These are phyloP conservation scores for Fusarium musae DNA, from an alignment of 2,329 filamentous ascomycete genomes.

Conservation along the genomic window DNA sequence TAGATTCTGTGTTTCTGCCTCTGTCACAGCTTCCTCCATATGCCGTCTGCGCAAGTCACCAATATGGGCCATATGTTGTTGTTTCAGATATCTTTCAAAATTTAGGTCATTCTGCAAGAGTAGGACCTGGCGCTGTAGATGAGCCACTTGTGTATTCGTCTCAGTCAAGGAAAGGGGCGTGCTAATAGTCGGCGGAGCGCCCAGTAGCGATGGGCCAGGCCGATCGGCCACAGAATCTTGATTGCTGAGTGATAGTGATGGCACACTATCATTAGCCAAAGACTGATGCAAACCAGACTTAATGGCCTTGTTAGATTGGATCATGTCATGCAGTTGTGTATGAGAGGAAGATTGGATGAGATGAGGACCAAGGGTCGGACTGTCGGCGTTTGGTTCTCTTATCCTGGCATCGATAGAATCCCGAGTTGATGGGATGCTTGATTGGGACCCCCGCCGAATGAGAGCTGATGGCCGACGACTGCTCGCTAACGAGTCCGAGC, in stretches of 20 bases:
- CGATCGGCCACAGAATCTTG: slow-evolving; percentile 59
- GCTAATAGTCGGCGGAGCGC: slow-evolving; percentile 44
- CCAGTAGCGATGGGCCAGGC: slow-evolving; percentile 42
- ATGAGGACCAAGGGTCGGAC: slow-evolving; percentile 69
- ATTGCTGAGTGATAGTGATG: slow-evolving; percentile 63
- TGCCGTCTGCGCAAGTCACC: slow-evolving; percentile 80
- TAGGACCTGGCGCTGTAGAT: slow-evolving; percentile 78
- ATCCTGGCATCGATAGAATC: slow-evolving; percentile 51
- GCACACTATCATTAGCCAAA: slow-evolving; percentile 67
- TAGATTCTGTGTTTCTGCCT: slow-evolving; percentile 84
- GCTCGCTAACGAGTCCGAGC: slow-evolving; percentile 56
- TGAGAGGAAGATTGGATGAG: slow-evolving; percentile 61
- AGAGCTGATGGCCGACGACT: slow-evolving; percentile 52
- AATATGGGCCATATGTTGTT: slow-evolving; percentile 85
- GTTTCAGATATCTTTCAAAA: slow-evolving; percentile 85
- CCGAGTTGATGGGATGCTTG: slow-evolving; percentile 61
- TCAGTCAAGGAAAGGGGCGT: slow-evolving; percentile 48
- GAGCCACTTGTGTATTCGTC: slow-evolving; percentile 56
- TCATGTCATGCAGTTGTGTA: slow-evolving; percentile 68
- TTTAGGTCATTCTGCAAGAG: slow-evolving; percentile 82
- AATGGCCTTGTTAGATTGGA: slow-evolving; percentile 68
- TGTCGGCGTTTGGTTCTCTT: slow-evolving; percentile 61
- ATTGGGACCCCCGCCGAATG: slow-evolving; percentile 58
- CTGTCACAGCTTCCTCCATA: slow-evolving; percentile 79
- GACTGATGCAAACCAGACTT: slow-evolving; percentile 67